Evolutionary conservation across 2,329 filamentous ascomycete genomes (phyloP).

Genomic region (Mollisiaceae sp.): DNA sequence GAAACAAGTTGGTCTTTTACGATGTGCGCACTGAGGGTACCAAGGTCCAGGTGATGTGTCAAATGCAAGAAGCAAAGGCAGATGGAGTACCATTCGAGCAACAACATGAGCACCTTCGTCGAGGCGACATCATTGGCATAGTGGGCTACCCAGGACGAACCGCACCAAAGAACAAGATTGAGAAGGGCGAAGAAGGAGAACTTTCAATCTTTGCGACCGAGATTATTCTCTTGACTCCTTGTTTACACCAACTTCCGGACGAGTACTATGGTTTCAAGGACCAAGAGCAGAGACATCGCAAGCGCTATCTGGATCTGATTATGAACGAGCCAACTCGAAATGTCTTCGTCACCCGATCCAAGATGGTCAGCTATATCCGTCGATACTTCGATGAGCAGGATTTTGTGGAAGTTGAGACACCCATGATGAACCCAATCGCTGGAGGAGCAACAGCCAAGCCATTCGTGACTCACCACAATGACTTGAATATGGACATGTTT

Average conservation of each 20-base stretch:
- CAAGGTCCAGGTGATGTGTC: constrained; percentile 91
- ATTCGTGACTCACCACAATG: constrained; percentile 95
- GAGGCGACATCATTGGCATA: constrained; percentile 92
- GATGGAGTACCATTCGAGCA: constrained; percentile 74
- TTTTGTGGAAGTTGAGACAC: constrained; percentile 94
- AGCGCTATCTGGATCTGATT: constrained; percentile 93
- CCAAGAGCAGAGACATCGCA: constrained; percentile 88
- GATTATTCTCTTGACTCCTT: constrained; percentile 85
- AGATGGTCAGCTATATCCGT: constrained; percentile 88
- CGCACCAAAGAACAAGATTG: constrained; percentile 86
- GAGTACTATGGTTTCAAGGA: constrained; percentile 97
- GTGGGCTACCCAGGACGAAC: constrained; percentile 85
- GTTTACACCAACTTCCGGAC: constrained; percentile 86
- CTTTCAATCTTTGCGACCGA: constrained; percentile 92
- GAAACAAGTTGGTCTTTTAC: constrained; percentile 90
- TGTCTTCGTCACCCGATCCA: constrained; percentile 82
- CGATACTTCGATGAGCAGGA: constrained; percentile 84
- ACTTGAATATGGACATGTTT: constrained; percentile 91
- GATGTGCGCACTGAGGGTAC: constrained; percentile 77
- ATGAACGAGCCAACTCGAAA: constrained; percentile 87
- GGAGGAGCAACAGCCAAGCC: constrained; percentile 95
- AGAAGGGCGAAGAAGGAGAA: constrained; percentile 80
- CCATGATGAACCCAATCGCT: constrained; percentile 95
- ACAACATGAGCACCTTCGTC: constrained; percentile 86
- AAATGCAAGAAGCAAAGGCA: constrained; percentile 77